Evolutionary conservation across 345 rosid species (phyloP).

Genomic region (Dipteronia dyeriana): DNA sequence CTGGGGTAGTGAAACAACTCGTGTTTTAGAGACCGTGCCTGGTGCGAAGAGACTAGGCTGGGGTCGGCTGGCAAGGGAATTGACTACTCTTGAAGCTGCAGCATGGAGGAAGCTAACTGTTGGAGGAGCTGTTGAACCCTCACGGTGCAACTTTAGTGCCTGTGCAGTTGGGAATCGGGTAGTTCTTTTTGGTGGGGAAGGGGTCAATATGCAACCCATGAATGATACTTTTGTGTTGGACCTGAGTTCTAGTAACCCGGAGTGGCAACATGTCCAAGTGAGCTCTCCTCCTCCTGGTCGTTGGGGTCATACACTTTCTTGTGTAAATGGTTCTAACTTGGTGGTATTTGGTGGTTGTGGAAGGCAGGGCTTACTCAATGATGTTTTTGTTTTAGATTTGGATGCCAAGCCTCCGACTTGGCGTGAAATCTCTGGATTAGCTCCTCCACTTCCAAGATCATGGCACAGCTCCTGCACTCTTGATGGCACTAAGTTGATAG

Average conservation of each 20-base stretch:
- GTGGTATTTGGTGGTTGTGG: slow-evolving; percentile 96
- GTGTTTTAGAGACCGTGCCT: slow-evolving; percentile 71
- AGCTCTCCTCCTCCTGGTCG: slow-evolving; percentile 92
- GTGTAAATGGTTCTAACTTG: slow-evolving; percentile 76
- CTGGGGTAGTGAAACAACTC: slow-evolving; percentile 82
- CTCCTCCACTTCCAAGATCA: slow-evolving; percentile 86
- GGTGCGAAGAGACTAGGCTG: slow-evolving; percentile 87
- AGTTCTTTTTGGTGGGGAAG: slow-evolving; percentile 89
- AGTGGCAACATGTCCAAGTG: slow-evolving; percentile 85
- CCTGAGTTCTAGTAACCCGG: slow-evolving; percentile 67
- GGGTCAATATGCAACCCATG: slow-evolving; percentile 96
- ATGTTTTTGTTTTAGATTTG: slow-evolving; percentile 78
- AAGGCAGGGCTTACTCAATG: slow-evolving; percentile 79
- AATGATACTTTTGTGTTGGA: slow-evolving; percentile 89
- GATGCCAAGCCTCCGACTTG: slow-evolving; percentile 86
- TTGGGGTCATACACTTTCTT: slow-evolving; percentile 88
- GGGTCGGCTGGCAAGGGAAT: slow-evolving; percentile 80
- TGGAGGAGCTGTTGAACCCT: slow-evolving; percentile 89
- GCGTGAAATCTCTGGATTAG: slow-evolving; percentile 87
- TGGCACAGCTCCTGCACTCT: slow-evolving; percentile 98
- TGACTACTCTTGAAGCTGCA: slow-evolving; percentile 89
- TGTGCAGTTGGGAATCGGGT: slow-evolving; percentile 92
- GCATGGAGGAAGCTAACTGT: slow-evolving; percentile 87
- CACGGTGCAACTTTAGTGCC: slow-evolving; percentile 86
- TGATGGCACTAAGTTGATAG: slow-evolving; percentile 83